Conservation (phyloP, 495 filamentous ascomycete species). For the Trichocladium uniseriatum region DNA sequence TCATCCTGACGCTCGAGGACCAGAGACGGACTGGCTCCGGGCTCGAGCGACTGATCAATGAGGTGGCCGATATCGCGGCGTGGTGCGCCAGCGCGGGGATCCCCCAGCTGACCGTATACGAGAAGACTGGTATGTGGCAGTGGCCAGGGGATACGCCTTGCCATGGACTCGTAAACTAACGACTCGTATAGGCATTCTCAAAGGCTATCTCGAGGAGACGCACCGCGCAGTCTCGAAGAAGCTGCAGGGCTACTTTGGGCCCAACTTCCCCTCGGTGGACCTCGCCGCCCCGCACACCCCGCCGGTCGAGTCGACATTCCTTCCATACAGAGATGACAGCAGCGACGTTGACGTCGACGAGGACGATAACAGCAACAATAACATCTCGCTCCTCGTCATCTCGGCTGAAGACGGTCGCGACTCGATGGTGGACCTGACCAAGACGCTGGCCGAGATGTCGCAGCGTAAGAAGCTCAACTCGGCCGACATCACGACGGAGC, state of each 20-base stretch:
- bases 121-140: conserved; percentile 62
- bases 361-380: neutral
- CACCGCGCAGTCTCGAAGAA: conserved; percentile 64
- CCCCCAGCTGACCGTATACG: conserved; percentile 76
- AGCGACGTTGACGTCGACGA: neutral
- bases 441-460: conserved; percentile 88
- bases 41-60: conserved; percentile 74
- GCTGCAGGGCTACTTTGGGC: conserved; percentile 76
- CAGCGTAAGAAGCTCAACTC: conserved; percentile 74
- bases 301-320: conserved; percentile 38
- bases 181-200: conserved; percentile 59
- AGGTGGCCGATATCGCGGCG: conserved; percentile 78
- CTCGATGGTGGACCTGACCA: conserved; percentile 89
- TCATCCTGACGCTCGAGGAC: conserved; percentile 68
- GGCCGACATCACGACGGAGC: conserved; percentile 68
- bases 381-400: conserved; percentile 70
- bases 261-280: conserved; percentile 52
- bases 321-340: conserved; percentile 1
- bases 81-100: conserved; percentile 89
- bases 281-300: conserved; percentile 69
- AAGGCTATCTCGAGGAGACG: conserved; percentile 69
- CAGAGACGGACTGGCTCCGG: conserved; percentile 56
- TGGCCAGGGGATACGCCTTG: neutral
- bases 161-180: neutral
- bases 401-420: conserved; percentile 83